phyloP scores from a whole-genome alignment of 148 eudicot species.

The Amaranthus hypochondriacus region DNA sequence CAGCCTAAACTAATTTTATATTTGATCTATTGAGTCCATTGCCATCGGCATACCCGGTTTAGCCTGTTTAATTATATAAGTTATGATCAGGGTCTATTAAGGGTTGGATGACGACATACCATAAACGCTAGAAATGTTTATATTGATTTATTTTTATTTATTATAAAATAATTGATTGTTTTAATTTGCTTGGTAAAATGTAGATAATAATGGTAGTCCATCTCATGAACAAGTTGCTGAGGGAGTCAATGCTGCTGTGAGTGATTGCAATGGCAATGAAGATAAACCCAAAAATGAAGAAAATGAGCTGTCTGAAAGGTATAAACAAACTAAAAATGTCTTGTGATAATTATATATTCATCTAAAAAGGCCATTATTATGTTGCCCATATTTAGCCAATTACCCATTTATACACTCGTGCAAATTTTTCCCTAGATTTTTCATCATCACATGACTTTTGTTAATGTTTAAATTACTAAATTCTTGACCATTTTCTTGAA shows the following conservation, averaged over 20 bases:
- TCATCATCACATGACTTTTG: constrained; percentile 17
- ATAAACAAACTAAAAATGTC: neutral
- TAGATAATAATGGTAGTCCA: constrained; percentile 37
- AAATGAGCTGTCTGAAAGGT: constrained; percentile 58
- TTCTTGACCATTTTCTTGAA: neutral
- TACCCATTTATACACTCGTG: constrained; percentile 4
- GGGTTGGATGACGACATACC: no score
- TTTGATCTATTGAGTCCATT: no score
- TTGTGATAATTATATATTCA: neutral
- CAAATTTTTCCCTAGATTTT: neutral
- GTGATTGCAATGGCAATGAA: constrained; percentile 29
- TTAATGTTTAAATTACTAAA: neutral
- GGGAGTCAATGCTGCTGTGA: constrained; percentile 31
- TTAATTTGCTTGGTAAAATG: constrained; percentile 6
- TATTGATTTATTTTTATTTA: neutral
- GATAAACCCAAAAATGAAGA: constrained; percentile 29
- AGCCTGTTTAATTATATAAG: no score
- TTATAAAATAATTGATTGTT: neutral
- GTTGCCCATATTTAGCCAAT: constrained; percentile 13
- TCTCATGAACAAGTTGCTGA: constrained; percentile 27
- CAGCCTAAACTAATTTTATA: no score
- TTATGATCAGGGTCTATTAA: no score
- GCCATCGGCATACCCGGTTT: no score
- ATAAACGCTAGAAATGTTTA: no score
- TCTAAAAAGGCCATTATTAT: constrained; percentile 4